These are phyloP conservation scores for Saccharomycopsis lassenensis DNA, from an alignment of 805 yeast species.

Conservation along the genomic window DNA sequence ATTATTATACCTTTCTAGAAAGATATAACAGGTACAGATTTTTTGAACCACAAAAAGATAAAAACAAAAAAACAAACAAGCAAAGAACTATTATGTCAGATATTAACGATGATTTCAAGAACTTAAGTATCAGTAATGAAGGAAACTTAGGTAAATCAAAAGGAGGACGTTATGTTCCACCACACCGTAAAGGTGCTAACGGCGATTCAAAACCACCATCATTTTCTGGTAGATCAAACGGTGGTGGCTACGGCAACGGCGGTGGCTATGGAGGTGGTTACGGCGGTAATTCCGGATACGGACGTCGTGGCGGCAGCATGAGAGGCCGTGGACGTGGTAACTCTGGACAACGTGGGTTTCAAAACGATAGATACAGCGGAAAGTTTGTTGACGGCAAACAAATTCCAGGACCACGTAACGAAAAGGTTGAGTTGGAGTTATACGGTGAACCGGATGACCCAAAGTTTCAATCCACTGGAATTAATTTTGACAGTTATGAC, in stretches of 20 bases:
- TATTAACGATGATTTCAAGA: constrained; percentile 44
- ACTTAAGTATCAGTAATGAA: constrained; percentile 38
- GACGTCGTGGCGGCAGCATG: constrained; percentile 24
- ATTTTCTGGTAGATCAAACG: constrained; percentile 16
- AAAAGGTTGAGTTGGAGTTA: constrained; percentile 61
- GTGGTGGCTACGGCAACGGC: constrained; percentile 23
- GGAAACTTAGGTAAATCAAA: constrained; percentile 20
- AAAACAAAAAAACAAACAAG: too few relatives aligned
- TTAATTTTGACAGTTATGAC: constrained; percentile 96
- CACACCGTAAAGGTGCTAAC: constrained; percentile 30
- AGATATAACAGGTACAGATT: too few relatives aligned
- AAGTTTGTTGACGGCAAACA: constrained; percentile 82
- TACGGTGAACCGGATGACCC: constrained; percentile 69
- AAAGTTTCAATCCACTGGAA: constrained; percentile 83
- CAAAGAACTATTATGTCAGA: constrained; percentile 55
- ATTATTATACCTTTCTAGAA: too few relatives aligned
- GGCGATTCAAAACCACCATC: constrained; percentile 17
- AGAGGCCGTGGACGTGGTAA: constrained; percentile 26
- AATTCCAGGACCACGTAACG: constrained; percentile 66
- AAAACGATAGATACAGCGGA: constrained; percentile 42
- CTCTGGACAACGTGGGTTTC: constrained; percentile 22
- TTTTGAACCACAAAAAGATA: too few relatives aligned
- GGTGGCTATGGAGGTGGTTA: constrained; percentile 23
- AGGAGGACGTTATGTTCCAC: constrained; percentile 41
- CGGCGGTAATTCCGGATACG: constrained; percentile 23